A percentile compares a stretch with the other conserved stretches of the same genome.
These are phyloP conservation scores for Rhizopus microsporus DNA, from an alignment of 371 early-diverging fungal genomes.

Conservation along the genomic window DNA sequence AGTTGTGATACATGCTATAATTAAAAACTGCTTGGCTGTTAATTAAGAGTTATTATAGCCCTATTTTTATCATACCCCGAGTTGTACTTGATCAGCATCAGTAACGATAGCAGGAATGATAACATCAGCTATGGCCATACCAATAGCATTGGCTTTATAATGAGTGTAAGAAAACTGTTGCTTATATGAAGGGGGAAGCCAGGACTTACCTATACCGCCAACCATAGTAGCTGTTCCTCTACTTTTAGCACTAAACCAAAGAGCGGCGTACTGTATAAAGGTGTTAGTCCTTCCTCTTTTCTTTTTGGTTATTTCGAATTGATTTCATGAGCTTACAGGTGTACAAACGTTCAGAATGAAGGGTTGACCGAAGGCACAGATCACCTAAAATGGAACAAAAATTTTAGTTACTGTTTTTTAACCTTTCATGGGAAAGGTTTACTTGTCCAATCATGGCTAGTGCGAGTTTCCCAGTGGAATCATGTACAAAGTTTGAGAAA, in stretches of 20 bases:
- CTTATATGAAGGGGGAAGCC: neutral
- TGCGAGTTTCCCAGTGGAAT: slow-evolving; percentile 29
- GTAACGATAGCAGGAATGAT: slow-evolving; percentile 40
- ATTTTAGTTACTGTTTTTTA: neutral
- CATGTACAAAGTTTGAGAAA: slow-evolving; percentile 34
- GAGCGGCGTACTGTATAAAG: slow-evolving; percentile 39
- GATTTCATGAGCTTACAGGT: slow-evolving; percentile 31
- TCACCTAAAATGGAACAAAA: slow-evolving; percentile 16
- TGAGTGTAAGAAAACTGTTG: neutral
- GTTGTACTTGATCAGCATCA: slow-evolving; percentile 16
- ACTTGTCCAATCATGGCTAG: slow-evolving; percentile 49
- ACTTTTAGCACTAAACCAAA: slow-evolving; percentile 46
- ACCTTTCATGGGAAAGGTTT: slow-evolving; percentile 1
- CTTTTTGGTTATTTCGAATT: neutral
- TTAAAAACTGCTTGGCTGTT: slow-evolving; percentile 29
- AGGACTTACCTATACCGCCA: slow-evolving; percentile 40
- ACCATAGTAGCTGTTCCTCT: slow-evolving; percentile 43
- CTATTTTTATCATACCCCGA: slow-evolving; percentile 27
- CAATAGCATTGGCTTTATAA: slow-evolving; percentile 45
- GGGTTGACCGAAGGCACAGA: slow-evolving; percentile 50
- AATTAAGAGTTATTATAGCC: neutral
- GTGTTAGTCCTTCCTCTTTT: neutral
- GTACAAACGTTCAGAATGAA: slow-evolving; percentile 48
- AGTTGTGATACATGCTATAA: slow-evolving; percentile 44
- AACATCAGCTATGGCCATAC: slow-evolving; percentile 48